Conservation (phyloP, 2,329 filamentous ascomycete genomes). For the Scytalidium lignicola region DNA sequence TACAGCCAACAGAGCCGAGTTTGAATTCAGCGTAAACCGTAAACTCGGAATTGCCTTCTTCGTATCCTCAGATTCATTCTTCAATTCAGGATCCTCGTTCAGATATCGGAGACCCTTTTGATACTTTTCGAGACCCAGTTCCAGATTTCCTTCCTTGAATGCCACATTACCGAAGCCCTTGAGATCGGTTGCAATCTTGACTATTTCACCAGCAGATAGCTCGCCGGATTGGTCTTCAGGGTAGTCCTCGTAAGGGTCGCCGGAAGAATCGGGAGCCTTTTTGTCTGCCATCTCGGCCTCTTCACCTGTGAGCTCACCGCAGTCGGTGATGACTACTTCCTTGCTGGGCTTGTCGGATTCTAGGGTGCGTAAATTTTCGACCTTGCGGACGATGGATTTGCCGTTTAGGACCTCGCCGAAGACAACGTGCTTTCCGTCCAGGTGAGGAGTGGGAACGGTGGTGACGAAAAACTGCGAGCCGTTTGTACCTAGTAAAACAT, state of each 20-base stretch:
- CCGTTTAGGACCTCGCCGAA: conserved; percentile 92
- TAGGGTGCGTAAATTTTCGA: conserved; percentile 77
- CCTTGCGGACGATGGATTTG: conserved; percentile 83
- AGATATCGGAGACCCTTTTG: conserved; percentile 88
- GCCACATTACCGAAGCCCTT: conserved; percentile 91
- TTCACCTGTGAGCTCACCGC: conserved; percentile 74
- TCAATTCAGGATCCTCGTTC: conserved; percentile 73
- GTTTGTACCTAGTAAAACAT: conserved; percentile 89
- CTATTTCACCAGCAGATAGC: conserved; percentile 61
- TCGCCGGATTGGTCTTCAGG: conserved; percentile 74
- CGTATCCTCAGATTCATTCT: conserved; percentile 65
- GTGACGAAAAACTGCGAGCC: conserved; percentile 98
- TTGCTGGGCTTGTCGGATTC: conserved; percentile 70
- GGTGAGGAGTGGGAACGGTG: conserved; percentile 87
- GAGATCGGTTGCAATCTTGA: conserved; percentile 76
- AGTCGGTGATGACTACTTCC: conserved; percentile 73
- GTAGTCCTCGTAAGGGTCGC: conserved; percentile 92
- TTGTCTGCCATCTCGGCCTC: conserved; percentile 62
- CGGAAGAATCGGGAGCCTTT: conserved; percentile 71
- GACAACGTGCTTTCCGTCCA: conserved; percentile 95
- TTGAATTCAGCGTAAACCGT: conserved; percentile 82
- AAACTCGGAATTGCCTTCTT: conserved; percentile 64
- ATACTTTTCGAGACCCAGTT: conserved; percentile 80
- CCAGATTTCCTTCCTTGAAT: conserved; percentile 73
- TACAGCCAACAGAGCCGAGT: conserved; percentile 78